These are phyloP conservation scores for Lycium barbarum DNA, from an alignment of 257 asterid genomes.

Conservation along the genomic window DNA sequence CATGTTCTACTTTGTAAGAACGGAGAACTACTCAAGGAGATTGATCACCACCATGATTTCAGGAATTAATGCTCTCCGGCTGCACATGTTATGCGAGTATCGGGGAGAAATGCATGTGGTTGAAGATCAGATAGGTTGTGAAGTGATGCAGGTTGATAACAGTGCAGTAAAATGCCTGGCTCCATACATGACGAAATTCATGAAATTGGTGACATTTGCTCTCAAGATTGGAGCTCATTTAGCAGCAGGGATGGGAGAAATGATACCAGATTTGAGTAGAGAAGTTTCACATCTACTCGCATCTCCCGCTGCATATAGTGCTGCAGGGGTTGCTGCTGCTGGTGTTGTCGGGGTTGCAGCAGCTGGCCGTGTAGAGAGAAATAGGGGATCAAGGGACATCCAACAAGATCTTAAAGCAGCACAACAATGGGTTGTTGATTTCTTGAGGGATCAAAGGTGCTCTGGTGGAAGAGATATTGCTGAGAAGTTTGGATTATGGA, in stretches of 20 bases:
- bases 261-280: slow-evolving; percentile 90
- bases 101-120: slow-evolving; percentile 85
- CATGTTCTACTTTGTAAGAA: slow-evolving; percentile 72
- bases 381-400: slow-evolving; percentile 50
- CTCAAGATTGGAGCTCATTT: slow-evolving; percentile 91
- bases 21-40: slow-evolving; percentile 82
- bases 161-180: slow-evolving; percentile 67
- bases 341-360: slow-evolving; percentile 73
- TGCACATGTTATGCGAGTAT: slow-evolving; percentile 83
- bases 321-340: slow-evolving; percentile 69
- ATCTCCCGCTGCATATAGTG: slow-evolving; percentile 70
- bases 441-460: slow-evolving; percentile 66
- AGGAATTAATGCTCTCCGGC: slow-evolving; percentile 76
- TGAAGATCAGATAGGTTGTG: slow-evolving; percentile 83
- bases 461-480: slow-evolving; percentile 79
- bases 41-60: slow-evolving; percentile 72
- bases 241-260: slow-evolving; percentile 88
- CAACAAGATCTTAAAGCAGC: slow-evolving; percentile 72
- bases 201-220: slow-evolving; percentile 84
- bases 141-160: slow-evolving; percentile 83
- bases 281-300: slow-evolving; percentile 71
- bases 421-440: slow-evolving; percentile 83
- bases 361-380: slow-evolving; percentile 47
- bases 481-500: slow-evolving; percentile 78
- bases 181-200: slow-evolving; percentile 73